Evolutionary conservation across 805 yeast species (phyloP), one percentile per base, ranked within the genome.

Genomic region (Sugiyamaella mastotermitis): DNA sequence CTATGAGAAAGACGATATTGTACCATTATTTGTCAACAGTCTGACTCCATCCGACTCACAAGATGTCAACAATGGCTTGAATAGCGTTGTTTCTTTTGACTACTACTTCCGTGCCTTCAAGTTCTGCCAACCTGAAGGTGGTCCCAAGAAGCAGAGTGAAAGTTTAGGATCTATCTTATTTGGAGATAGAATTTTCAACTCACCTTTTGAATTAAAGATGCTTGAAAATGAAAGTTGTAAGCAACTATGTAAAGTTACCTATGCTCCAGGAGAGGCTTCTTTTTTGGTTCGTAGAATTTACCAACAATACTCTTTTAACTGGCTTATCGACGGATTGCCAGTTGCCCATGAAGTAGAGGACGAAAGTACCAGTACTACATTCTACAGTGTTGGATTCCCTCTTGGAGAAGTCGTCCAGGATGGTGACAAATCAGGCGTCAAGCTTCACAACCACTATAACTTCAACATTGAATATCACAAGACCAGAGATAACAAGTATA

Each of bases 271-370:
- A 1, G 95, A 86, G 55, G 72, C 84, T 3, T 68, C 70, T 4
- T 88, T 90, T 55, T 83, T 88, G 34, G 80, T 80, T 56, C 72
- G 83, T 52, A 74, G 83, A 53, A 83, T 92, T 49, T 71, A 78
- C 48, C 85, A 88, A 33, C 88, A 87, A 2, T 92, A 84, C 60
- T 75, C 72, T 55, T 84, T 85, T 61, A 90, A 90, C 58, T 90
- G 97, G 97, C 68, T 88, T 37, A 65, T 92, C 41, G 98, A 92
- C 58, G 97, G 97, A 1, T 74, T 92, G 50, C 98, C 98, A 8
- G 94, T 87, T 5, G 95, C 95, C 3, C 77, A 61, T n/a, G 40
- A 37, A 35, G 24, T 38, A 9, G 16, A 27, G 15, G 90, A 83
- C 52, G 56, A 58, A 38, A 72, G 74, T 51, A 79, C 90, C 3